These are phyloP conservation scores for Colletotrichum musicola DNA, from an alignment of 2,329 filamentous ascomycete species.

Conservation along the genomic window DNA sequence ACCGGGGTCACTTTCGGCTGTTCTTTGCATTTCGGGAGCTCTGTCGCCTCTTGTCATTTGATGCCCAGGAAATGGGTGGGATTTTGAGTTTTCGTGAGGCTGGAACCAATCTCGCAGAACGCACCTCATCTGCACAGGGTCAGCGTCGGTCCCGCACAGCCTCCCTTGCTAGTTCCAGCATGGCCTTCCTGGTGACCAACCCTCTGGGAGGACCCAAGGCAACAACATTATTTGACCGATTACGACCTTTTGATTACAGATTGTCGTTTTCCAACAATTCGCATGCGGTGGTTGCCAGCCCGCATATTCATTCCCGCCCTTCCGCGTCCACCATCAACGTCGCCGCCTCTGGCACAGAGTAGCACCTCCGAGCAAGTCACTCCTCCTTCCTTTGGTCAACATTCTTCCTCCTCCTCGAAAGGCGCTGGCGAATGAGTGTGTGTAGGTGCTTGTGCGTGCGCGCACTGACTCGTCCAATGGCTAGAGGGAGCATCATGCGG, in stretches of 20 bases:
- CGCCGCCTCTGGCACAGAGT: slow-evolving; percentile 1
- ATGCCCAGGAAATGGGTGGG: slow-evolving; percentile 29
- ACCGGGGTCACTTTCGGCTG: slow-evolving; percentile 32
- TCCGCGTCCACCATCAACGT: not conserved
- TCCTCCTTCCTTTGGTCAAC: not conserved
- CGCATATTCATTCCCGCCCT: not conserved
- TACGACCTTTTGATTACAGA: slow-evolving; percentile 15
- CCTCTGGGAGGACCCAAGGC: not conserved
- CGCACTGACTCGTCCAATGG: slow-evolving; percentile 27
- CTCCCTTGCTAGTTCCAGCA: not conserved
- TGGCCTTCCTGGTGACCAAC: not conserved
- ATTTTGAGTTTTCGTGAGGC: slow-evolving; percentile 38
- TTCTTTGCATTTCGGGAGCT: slow-evolving; percentile 26
- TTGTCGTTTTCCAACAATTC: slow-evolving; percentile 2
- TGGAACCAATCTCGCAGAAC: slow-evolving; percentile 35
- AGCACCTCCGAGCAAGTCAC: not conserved
- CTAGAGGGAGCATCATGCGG: slow-evolving; percentile 18
- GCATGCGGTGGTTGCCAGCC: slow-evolving; percentile 13
- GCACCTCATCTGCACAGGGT: slow-evolving; percentile 29
- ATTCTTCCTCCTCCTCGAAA: not conserved
- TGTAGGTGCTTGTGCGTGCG: not conserved
- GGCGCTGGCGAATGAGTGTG: not conserved
- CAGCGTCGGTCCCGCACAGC: slow-evolving; percentile 8
- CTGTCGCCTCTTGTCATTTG: slow-evolving; percentile 33
- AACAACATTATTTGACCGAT: slow-evolving; percentile 26